Evolutionary conservation across 345 rosid species (phyloP), one percentile per base, ranked within the genome.

Genomic region (Alliaria petiolata): DNA sequence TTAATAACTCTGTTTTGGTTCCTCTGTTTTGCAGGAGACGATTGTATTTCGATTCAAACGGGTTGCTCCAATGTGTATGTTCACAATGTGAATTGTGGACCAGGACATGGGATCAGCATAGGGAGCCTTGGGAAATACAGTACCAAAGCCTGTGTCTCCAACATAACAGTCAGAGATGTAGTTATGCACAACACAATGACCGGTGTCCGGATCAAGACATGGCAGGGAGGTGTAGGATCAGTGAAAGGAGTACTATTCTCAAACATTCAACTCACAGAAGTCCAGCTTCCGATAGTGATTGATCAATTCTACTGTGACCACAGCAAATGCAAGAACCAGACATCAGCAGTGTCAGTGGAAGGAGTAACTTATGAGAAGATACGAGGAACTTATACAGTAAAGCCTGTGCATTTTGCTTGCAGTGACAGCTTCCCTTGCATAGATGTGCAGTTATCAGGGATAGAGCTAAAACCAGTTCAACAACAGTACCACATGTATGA

Each of bases 171-270:
- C 22, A 82, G 93, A 33, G 90, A 95, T 72, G 83, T 95, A 36
- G 71, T 80, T 26, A 87, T 95, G 84, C 95, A 83, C 47, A 84
- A 85, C 81, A 91, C 98, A 40, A 88, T 88, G 97, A 89, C 81
- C 12, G 98, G 96, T 59, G 95, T 88, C 83, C 82, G 96, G 76
- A 88, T 95, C 64, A 95, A 95, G 88, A 95, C 97, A 3, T 91
- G 99, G 99, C 97, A 93, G 95, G 99, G 99, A 66, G 97, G 97
- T 50, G 76, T 85, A 38, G 96, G 99, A 62, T 95, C 93, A 26
- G 97, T 95, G 14, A 90, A 85, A 54, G 95, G 91, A 61, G 82
- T 95, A 30, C 67, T 89, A 57, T 95, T 95, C 85, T 95, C 99
- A 55, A 91, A 95, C 83, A 83, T 95, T 54, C 97, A 88, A 78